Conservation (phyloP, 1,284 basidiomycete genomes). For the Sporisorium graminicola region DNA sequence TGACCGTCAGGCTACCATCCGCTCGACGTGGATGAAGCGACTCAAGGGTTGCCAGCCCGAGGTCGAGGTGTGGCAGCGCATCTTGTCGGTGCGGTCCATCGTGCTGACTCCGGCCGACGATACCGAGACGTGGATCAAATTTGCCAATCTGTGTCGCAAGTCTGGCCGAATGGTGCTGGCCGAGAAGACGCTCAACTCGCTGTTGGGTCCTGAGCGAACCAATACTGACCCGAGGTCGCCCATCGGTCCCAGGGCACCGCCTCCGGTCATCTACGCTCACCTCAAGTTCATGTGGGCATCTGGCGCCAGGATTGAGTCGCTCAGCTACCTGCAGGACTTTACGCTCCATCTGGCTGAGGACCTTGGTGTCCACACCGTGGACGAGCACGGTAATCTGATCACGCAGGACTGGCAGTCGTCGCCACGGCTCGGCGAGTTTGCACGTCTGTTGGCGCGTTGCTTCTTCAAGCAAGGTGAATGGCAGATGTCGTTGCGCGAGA, state of each 20-base stretch:
- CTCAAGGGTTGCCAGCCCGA: slow-evolving; percentile 97
- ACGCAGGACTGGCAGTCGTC: slow-evolving; percentile 63
- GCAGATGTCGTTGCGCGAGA: slow-evolving; percentile 82
- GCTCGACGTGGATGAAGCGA: slow-evolving; percentile 72
- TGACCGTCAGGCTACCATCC: slow-evolving; percentile 75
- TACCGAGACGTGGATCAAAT: slow-evolving; percentile 96
- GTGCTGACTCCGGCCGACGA: slow-evolving; percentile 95
- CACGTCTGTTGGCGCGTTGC: slow-evolving; percentile 91
- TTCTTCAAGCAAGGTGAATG: slow-evolving; percentile 97
- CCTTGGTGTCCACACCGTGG: slow-evolving; percentile 74
- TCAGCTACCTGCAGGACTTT: slow-evolving; percentile 89
- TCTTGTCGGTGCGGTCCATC: slow-evolving; percentile 93
- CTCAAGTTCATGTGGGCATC: slow-evolving; percentile 97
- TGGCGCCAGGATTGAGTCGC: slow-evolving; percentile 81
- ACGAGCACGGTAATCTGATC: slow-evolving; percentile 60
- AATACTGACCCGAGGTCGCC: slow-evolving; percentile 52
- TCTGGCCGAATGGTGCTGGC: slow-evolving; percentile 88
- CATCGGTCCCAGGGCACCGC: slow-evolving; percentile 75
- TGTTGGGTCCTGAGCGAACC: slow-evolving; percentile 63
- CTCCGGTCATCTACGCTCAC: slow-evolving; percentile 96
- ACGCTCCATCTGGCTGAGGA: slow-evolving; percentile 80
- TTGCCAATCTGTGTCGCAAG: slow-evolving; percentile 87
- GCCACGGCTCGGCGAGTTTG: slow-evolving; percentile 77
- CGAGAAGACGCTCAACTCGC: slow-evolving; percentile 90
- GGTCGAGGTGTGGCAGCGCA: slow-evolving; percentile 98